Conservation (phyloP, 768 basidiomycete species). For the Mycena rosella region DNA sequence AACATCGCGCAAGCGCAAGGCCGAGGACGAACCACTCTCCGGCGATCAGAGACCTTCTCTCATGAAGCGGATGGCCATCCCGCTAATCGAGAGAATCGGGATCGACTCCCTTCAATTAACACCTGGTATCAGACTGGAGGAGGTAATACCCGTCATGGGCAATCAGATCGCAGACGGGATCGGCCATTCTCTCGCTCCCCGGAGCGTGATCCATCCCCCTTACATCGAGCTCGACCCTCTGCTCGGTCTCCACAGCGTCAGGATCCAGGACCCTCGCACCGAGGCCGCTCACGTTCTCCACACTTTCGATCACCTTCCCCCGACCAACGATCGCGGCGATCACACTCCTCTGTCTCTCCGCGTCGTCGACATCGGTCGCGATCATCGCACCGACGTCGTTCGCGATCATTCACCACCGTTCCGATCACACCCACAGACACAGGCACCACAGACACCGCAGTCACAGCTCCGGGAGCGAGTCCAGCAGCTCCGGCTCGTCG, state of each 20-base stretch:
- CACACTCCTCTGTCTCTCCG: not conserved
- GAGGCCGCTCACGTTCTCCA: not conserved
- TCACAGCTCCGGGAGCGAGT: not conserved
- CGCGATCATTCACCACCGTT: not conserved
- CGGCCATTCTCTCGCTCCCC: not conserved
- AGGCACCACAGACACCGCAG: not conserved
- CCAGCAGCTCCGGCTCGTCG: not conserved
- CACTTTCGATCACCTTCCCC: not conserved
- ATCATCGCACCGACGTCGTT: too few relatives aligned
- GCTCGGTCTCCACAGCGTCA: not conserved
- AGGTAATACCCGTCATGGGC: too few relatives aligned
- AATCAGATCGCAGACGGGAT: too few relatives aligned
- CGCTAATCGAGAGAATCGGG: not conserved
- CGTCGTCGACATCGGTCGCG: not conserved
- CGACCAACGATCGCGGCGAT: not conserved
- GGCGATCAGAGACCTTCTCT: not conserved
- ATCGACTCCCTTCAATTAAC: not conserved
- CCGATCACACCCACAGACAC: too few relatives aligned
- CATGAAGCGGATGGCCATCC: not conserved
- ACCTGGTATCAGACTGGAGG: too few relatives aligned
- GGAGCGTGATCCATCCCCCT: too few relatives aligned
- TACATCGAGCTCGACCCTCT: too few relatives aligned
- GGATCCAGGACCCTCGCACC: too few relatives aligned
- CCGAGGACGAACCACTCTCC: not conserved
- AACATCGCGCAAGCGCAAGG: constrained; percentile 3